Percentiles rank a stretch among this genome's conserved stretches.
Evolutionary conservation across 495 filamentous ascomycete genomes (phyloP).

Genomic region (Immersiella caudata): DNA sequence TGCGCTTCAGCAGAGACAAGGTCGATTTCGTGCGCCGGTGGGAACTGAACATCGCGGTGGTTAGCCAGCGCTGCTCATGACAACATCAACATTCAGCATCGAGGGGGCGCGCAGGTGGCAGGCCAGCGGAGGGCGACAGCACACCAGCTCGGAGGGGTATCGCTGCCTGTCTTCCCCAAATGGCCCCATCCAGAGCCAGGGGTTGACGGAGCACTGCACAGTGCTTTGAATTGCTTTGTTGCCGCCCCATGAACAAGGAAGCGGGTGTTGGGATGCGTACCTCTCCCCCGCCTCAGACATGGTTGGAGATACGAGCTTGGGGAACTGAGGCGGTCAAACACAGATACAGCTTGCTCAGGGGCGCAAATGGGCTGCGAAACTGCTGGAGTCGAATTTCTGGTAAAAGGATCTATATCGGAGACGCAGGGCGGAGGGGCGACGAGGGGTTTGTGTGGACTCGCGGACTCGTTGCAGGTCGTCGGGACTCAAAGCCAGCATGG

Average conservation of each 20-base stretch:
- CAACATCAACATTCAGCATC: neutral
- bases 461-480: neutral
- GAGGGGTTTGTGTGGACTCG: neutral
- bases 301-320: constrained; percentile 9
- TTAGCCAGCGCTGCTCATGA: constrained; percentile 20
- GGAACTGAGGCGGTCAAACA: constrained; percentile 11
- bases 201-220: neutral
- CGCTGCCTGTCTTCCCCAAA: neutral
- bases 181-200: neutral
- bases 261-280: constrained; percentile 33
- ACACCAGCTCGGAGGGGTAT: neutral
- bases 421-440: neutral
- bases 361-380: neutral
- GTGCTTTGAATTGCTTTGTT: neutral
- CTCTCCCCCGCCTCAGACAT: constrained; percentile 52
- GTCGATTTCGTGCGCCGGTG: constrained; percentile 59
- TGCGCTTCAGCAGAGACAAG: constrained; percentile 53
- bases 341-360: neutral
- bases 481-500: constrained; percentile 13
- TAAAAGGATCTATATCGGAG: neutral
- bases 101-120: constrained; percentile 1
- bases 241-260: neutral
- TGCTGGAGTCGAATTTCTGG: neutral
- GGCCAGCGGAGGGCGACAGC: neutral
- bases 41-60: constrained; percentile 31